These are phyloP conservation scores for Paraphysoderma sedebokerense DNA, from an alignment of 371 early-diverging fungal genomes.

Conservation along the genomic window DNA sequence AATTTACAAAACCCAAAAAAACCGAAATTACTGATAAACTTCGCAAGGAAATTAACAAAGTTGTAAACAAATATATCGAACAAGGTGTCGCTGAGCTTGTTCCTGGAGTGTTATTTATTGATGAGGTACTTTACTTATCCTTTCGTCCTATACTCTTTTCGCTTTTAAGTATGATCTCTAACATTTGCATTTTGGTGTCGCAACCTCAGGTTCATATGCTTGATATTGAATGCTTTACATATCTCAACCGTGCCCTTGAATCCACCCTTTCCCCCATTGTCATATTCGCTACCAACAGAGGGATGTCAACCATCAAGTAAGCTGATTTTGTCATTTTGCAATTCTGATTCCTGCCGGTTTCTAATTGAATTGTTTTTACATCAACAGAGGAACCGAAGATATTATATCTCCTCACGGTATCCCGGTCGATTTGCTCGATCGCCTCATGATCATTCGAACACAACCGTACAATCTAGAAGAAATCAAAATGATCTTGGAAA, in stretches of 20 bases:
- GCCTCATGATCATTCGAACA: conserved; percentile 84
- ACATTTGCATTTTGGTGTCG: not conserved
- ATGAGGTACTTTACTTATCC: conserved; percentile 43
- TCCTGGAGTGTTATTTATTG: conserved; percentile 95
- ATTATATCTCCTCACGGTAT: conserved; percentile 89
- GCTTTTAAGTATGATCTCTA: conserved; percentile 3
- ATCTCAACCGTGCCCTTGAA: conserved; percentile 92
- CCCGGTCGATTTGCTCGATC: conserved; percentile 92
- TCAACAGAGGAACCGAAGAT: conserved; percentile 58
- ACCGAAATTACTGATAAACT: conserved; percentile 96
- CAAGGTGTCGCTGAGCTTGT: conserved; percentile 95
- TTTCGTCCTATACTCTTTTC: not conserved
- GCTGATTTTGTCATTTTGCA: not conserved
- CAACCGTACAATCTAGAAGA: conserved; percentile 74
- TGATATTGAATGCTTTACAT: conserved; percentile 97
- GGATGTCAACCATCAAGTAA: conserved; percentile 70
- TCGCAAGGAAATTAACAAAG: conserved; percentile 95
- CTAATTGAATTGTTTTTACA: not conserved
- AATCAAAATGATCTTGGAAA: conserved; percentile 72
- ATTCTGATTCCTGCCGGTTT: not conserved
- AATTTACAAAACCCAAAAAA: conserved; percentile 90
- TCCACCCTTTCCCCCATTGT: conserved; percentile 91
- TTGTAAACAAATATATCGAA: conserved; percentile 95
- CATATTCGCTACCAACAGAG: conserved; percentile 96
- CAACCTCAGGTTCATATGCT: conserved; percentile 73